phyloP scores from a whole-genome alignment of 768 basidiomycete genomes.

The Leucogyrophana mollusca region DNA sequence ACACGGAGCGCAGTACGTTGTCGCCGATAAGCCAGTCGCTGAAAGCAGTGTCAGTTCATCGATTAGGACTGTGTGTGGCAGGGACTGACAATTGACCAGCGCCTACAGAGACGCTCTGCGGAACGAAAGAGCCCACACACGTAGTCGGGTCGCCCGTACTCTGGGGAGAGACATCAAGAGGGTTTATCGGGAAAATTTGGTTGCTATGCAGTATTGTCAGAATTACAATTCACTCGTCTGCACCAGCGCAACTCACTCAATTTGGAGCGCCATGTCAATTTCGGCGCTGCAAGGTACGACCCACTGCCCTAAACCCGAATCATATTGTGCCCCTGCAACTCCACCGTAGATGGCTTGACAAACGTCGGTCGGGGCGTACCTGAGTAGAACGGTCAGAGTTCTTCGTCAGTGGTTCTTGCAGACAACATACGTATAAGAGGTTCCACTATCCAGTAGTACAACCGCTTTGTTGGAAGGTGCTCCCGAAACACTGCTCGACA shows the following conservation, averaged over 20 bases:
- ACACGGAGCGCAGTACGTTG: slow-evolving; percentile 79
- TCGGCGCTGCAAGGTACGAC: slow-evolving; percentile 70
- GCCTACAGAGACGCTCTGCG: slow-evolving; percentile 56
- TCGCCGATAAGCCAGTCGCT: slow-evolving; percentile 86
- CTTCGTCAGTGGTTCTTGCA: too few relatives aligned
- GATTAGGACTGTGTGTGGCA: slow-evolving; percentile 1
- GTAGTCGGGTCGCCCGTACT: slow-evolving; percentile 41
- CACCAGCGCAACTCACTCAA: slow-evolving; percentile 50
- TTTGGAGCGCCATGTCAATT: slow-evolving; percentile 76
- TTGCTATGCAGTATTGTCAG: slow-evolving; percentile 40
- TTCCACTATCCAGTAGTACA: slow-evolving; percentile 75
- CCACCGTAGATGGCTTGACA: slow-evolving; percentile 69
- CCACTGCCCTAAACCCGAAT: slow-evolving; percentile 59
- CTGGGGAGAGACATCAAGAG: slow-evolving; percentile 66
- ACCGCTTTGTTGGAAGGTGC: slow-evolving; percentile 74
- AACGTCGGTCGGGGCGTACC: slow-evolving; percentile 67
- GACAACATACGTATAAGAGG: slow-evolving; percentile 68
- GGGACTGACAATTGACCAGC: slow-evolving; percentile 63
- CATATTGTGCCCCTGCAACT: slow-evolving; percentile 61
- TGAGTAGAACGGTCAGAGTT: slow-evolving; percentile 25
- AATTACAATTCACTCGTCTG: too few relatives aligned
- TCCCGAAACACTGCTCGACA: slow-evolving; percentile 51
- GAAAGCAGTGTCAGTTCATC: slow-evolving; percentile 3
- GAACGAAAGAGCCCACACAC: slow-evolving; percentile 78
- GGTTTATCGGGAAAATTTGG: slow-evolving; percentile 76